These are phyloP conservation scores for Diaporthe eres DNA, from an alignment of 2,329 filamentous ascomycete genomes.

Conservation along the genomic window DNA sequence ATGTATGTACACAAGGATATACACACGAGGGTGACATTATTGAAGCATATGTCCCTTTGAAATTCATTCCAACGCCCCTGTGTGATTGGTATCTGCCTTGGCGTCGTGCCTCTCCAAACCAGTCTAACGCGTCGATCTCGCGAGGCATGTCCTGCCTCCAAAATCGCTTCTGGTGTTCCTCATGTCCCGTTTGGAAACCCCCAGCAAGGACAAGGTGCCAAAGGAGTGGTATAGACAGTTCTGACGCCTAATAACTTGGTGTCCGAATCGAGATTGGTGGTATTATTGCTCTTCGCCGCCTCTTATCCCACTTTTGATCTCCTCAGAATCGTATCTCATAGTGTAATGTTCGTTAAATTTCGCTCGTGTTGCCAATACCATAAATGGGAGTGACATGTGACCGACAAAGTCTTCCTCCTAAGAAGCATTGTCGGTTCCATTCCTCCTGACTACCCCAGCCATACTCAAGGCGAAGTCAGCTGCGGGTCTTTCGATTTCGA, in stretches of 20 bases:
- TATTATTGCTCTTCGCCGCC: not conserved
- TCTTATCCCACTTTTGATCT: not conserved
- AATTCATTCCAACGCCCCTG: not conserved
- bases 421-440: slow-evolving; percentile 4
- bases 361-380: not conserved
- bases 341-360: not conserved
- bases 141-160: not conserved
- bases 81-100: not conserved
- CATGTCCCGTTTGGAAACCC: not conserved
- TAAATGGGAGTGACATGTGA: not conserved
- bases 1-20: not conserved
- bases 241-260: not conserved
- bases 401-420: not conserved
- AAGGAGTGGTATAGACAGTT: slow-evolving; percentile 14
- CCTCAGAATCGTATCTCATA: not conserved
- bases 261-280: not conserved
- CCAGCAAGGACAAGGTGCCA: not conserved
- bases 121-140: not conserved
- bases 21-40: slow-evolving; percentile 3
- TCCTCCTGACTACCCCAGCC: slow-evolving; percentile 47
- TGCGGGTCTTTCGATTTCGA: slow-evolving; percentile 67
- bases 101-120: not conserved
- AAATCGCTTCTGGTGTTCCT: not conserved
- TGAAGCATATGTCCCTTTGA: not conserved
- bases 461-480: slow-evolving; percentile 50